A percentile compares a stretch with the other conserved stretches of the same genome.
Conservation (phyloP, 23 red algal genomes). For the Chondrus crispus region DNA sequence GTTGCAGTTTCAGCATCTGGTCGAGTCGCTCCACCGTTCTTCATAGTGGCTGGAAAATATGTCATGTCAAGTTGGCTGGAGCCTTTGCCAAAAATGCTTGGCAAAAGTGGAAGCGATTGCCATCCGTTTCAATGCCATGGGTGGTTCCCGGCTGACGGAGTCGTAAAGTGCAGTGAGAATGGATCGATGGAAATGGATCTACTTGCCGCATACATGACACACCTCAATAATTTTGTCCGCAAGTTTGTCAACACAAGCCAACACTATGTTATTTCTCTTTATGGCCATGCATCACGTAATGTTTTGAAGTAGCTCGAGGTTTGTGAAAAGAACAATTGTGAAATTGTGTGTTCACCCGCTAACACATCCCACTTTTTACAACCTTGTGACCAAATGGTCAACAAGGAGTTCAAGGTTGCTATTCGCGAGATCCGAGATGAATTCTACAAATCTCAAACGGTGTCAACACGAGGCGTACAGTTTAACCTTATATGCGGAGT, state of each 20-base stretch:
- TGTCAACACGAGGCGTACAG: not conserved
- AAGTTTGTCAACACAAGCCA: not conserved
- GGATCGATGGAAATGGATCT: not conserved
- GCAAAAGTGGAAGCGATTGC: no score
- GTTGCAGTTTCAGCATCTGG: no score
- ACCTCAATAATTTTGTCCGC: not conserved
- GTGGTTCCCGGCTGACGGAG: not conserved
- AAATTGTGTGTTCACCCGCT: not conserved
- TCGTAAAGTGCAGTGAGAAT: not conserved
- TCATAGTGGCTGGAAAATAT: no score
- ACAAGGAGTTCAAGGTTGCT: not conserved
- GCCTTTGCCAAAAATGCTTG: no score
- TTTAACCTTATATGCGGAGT: not conserved
- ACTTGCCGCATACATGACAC: not conserved
- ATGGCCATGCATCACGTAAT: not conserved
- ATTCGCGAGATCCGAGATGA: not conserved
- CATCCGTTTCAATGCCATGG: no score
- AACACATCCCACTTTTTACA: not conserved
- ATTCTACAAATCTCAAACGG: not conserved
- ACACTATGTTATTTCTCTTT: not conserved
- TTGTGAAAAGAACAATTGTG: not conserved
- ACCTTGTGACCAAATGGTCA: not conserved
- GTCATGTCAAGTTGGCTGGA: no score
- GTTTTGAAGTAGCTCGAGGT: not conserved
- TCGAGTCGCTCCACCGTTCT: no score